Evolutionary conservation across 768 basidiomycete species (phyloP).

Genomic region (Hericium coralloides): DNA sequence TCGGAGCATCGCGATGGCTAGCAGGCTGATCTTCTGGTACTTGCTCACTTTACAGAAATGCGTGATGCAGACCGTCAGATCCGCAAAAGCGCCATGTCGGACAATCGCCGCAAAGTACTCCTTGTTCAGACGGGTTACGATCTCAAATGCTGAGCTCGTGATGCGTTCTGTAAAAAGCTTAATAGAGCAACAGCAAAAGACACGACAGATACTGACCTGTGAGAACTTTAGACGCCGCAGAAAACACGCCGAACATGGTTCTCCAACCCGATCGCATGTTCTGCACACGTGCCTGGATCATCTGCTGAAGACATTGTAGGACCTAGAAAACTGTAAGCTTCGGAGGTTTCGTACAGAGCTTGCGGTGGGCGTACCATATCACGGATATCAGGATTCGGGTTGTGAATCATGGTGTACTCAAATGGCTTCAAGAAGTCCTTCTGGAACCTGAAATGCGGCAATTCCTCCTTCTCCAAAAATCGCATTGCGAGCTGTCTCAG

Average conservation of each 20-base stretch:
- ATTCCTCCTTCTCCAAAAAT: slow-evolving; percentile 96
- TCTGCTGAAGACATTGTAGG: slow-evolving; percentile 95
- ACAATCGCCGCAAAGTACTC: slow-evolving; percentile 91
- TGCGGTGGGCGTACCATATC: slow-evolving; percentile 64
- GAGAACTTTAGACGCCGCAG: slow-evolving; percentile 87
- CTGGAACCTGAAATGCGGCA: slow-evolving; percentile 98
- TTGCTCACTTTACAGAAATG: slow-evolving; percentile 99
- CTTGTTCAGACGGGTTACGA: slow-evolving; percentile 84
- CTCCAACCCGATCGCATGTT: slow-evolving; percentile 98
- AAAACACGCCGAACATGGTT: slow-evolving; percentile 98
- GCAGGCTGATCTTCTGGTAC: slow-evolving; percentile 94
- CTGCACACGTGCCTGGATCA: slow-evolving; percentile 91
- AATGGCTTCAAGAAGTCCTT: slow-evolving; percentile 98
- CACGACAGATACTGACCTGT: slow-evolving; percentile 48
- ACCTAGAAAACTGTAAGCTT: slow-evolving; percentile 43
- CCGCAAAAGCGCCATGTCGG: slow-evolving; percentile 89
- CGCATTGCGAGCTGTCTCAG: slow-evolving; percentile 96
- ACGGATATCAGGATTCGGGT: slow-evolving; percentile 89
- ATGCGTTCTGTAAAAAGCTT: slow-evolving; percentile 60
- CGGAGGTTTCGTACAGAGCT: neutral
- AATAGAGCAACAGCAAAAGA: neutral
- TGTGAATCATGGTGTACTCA: slow-evolving; percentile 96
- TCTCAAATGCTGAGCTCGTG: slow-evolving; percentile 89
- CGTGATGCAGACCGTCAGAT: slow-evolving; percentile 93
- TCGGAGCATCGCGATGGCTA: slow-evolving; percentile 95